A percentile compares a stretch with the other conserved stretches of the same genome.
Conservation (phyloP, 495 filamentous ascomycete genomes). For the Aspergillus taichungensis region DNA sequence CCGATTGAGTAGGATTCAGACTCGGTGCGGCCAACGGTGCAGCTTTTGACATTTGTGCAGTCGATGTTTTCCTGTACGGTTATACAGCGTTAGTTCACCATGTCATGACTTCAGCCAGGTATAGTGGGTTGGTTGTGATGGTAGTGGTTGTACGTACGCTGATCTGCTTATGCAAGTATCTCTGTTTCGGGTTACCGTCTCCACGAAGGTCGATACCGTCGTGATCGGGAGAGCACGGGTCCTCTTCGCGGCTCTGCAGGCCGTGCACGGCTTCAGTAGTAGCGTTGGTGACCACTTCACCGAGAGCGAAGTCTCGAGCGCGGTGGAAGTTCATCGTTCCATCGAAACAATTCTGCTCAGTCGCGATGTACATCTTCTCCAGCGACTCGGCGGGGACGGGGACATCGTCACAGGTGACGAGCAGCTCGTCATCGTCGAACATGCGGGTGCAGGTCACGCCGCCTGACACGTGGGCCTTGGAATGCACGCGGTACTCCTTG, state of each 20-base stretch:
- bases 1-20: background rate
- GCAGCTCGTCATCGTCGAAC: constrained; percentile 1
- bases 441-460: constrained; percentile 3
- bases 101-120: background rate
- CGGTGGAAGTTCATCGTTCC: too few relatives aligned
- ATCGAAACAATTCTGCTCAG: background rate
- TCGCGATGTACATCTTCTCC: background rate
- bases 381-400: constrained; percentile 1
- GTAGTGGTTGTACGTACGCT: constrained; percentile 1
- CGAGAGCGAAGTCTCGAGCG: too few relatives aligned
- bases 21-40: background rate
- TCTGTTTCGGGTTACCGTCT: constrained; percentile 7
- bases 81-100: background rate
- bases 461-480: background rate
- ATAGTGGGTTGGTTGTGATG: background rate
- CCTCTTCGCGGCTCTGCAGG: background rate
- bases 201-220: background rate
- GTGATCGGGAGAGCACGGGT: background rate
- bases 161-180: constrained; percentile 6
- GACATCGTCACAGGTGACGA: constrained; percentile 2
- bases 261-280: background rate
- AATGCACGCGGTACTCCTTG: background rate
- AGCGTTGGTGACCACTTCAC: too few relatives aligned
- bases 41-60: background rate
- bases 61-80: background rate